Conservation (phyloP, 2,329 filamentous ascomycete species). For the Cryphonectria parasitica region DNA sequence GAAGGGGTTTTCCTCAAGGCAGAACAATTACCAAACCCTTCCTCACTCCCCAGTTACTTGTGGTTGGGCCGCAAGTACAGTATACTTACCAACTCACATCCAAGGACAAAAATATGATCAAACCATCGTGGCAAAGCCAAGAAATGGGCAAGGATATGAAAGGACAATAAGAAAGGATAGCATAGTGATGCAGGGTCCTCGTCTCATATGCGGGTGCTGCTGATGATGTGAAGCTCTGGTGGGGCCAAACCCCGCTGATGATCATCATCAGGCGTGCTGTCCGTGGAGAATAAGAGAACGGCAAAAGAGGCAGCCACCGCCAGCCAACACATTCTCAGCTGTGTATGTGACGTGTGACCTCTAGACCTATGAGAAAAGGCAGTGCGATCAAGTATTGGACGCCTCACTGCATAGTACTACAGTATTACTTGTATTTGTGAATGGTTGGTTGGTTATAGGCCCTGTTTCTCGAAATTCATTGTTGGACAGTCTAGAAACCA, state of each 20-base stretch:
- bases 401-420: not conserved
- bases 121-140: not conserved
- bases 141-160: no score
- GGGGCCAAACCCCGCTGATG: not conserved
- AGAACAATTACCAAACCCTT: no score
- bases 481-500: not conserved
- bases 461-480: not conserved
- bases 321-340: not conserved
- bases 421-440: no score
- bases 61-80: no score
- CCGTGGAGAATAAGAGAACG: not conserved
- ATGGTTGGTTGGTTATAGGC: not conserved
- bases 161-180: not conserved
- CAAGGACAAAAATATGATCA: not conserved
- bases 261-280: not conserved
- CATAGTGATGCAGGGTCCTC: not conserved
- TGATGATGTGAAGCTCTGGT: not conserved
- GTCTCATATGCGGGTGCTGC: not conserved
- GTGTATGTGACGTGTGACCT: not conserved
- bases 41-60: no score
- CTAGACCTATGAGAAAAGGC: not conserved
- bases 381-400: not conserved
- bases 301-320: not conserved
- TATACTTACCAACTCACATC: no score
- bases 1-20: no score